A percentile compares a stretch with the other conserved stretches of the same genome.
Evolutionary conservation across 2,329 filamentous ascomycete genomes (phyloP).

Genomic region (Curvularia sp.): DNA sequence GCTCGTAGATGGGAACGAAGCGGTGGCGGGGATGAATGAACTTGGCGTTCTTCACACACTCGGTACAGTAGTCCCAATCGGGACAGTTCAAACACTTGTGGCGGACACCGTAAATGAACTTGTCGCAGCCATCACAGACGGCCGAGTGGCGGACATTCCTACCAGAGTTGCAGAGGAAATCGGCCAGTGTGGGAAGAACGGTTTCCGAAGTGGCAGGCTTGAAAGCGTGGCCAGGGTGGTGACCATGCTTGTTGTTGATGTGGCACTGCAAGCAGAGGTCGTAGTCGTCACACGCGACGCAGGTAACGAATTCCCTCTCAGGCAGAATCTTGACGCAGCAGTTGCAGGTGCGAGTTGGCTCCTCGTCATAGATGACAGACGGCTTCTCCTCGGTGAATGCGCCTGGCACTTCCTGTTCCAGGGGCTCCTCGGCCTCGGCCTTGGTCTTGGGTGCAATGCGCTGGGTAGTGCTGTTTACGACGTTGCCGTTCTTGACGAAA

Average conservation of each 20-base stretch:
- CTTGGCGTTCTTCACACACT: constrained; percentile 72
- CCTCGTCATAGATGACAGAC: constrained; percentile 45
- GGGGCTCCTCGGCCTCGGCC: constrained; percentile 51
- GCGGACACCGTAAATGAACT: constrained; percentile 83
- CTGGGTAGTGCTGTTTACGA: constrained; percentile 87
- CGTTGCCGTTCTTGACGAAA: constrained; percentile 75
- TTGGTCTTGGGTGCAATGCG: constrained; percentile 71
- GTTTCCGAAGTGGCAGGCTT: constrained; percentile 70
- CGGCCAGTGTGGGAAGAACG: constrained; percentile 63
- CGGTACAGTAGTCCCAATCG: constrained; percentile 93
- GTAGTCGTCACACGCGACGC: constrained; percentile 83
- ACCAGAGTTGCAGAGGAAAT: constrained; percentile 75
- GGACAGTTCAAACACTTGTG: constrained; percentile 98
- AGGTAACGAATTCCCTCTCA: constrained; percentile 84
- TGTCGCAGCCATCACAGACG: constrained; percentile 93
- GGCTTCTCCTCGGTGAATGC: constrained; percentile 56
- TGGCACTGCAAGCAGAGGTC: constrained; percentile 91
- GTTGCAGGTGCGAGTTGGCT: constrained; percentile 73
- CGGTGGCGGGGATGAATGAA: constrained; percentile 82
- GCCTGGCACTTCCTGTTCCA: constrained; percentile 55
- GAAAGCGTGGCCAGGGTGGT: constrained; percentile 89
- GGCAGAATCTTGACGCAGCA: constrained; percentile 73
- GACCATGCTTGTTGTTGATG: constrained; percentile 77
- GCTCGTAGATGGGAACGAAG: constrained; percentile 86
- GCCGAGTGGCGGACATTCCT: constrained; percentile 84